Evolutionary conservation across 225 moss, liverwort and hornwort genomes (phyloP).

Genomic region (Pseudoscleropodium purum): DNA sequence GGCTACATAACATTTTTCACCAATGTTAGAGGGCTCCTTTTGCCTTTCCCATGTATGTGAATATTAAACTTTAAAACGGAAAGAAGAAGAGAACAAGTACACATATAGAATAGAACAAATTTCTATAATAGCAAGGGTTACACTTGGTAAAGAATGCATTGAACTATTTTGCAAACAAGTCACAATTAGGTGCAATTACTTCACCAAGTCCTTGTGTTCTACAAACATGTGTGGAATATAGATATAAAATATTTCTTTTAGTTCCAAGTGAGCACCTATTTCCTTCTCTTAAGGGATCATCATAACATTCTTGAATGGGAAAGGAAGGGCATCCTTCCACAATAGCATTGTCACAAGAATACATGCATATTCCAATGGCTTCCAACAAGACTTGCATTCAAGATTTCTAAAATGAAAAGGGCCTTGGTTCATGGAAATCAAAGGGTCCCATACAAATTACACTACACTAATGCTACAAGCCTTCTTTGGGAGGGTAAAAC

Average conservation of each 20-base stretch:
- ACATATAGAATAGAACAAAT: rapidly evolving
- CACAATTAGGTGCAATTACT: background rate
- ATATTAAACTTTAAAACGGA: background rate
- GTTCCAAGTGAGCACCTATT: rapidly evolving
- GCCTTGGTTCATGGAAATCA: background rate
- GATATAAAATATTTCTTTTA: background rate
- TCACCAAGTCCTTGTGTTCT: rapidly evolving
- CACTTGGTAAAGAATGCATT: background rate
- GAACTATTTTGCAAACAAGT: background rate
- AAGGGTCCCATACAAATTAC: rapidly evolving
- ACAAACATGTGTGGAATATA: background rate
- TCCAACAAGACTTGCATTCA: background rate
- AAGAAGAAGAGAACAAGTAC: background rate
- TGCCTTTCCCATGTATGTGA: background rate
- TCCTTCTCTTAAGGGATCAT: background rate
- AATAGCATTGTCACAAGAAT: background rate
- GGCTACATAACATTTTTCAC: background rate
- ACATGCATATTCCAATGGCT: background rate
- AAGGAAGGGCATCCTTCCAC: background rate
- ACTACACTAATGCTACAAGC: background rate
- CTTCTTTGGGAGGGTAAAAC: background rate
- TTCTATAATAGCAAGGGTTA: background rate
- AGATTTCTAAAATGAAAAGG: background rate
- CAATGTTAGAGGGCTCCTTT: background rate
- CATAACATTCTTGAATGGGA: background rate